Evolutionary conservation across 805 yeast species (phyloP).

Genomic region (Cyberlindnera japonica): DNA sequence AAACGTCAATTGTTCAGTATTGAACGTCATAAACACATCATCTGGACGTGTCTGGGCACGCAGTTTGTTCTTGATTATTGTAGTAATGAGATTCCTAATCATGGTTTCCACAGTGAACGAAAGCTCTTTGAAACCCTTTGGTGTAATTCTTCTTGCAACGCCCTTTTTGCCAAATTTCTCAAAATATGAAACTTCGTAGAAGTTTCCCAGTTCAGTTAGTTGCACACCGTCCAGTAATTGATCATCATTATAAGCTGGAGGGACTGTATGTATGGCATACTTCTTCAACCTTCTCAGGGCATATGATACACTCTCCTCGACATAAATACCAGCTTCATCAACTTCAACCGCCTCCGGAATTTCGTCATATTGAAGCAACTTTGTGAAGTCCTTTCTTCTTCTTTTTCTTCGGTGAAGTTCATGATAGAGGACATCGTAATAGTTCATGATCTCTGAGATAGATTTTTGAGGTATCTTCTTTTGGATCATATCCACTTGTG

Average conservation of each 20-base stretch:
- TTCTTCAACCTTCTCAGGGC: not conserved
- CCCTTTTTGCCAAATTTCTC: not conserved
- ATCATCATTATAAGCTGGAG: not conserved
- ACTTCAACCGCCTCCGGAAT: slow-evolving; percentile 54
- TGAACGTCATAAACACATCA: not conserved
- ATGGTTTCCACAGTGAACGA: not conserved
- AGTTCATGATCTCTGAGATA: slow-evolving; percentile 40
- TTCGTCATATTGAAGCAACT: slow-evolving; percentile 37
- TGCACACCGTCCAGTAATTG: not conserved
- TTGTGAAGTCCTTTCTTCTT: slow-evolving; percentile 11
- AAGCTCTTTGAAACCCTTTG: not conserved
- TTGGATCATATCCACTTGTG: slow-evolving; percentile 39
- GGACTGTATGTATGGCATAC: too few species aligned
- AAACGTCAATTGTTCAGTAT: not conserved
- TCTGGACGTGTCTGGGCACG: not conserved
- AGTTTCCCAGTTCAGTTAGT: not conserved
- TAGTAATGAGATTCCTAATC: not conserved
- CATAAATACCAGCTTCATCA: slow-evolving; percentile 37
- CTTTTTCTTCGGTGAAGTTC: slow-evolving; percentile 30
- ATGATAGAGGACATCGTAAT: slow-evolving; percentile 37
- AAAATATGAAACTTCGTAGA: not conserved
- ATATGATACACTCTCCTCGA: slow-evolving; percentile 36
- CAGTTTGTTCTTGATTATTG: not conserved
- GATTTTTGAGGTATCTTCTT: slow-evolving; percentile 40
- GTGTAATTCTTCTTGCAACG: not conserved